Evolutionary conservation across 1,284 basidiomycete genomes (phyloP).

Genomic region (Ustilago sp.): DNA sequence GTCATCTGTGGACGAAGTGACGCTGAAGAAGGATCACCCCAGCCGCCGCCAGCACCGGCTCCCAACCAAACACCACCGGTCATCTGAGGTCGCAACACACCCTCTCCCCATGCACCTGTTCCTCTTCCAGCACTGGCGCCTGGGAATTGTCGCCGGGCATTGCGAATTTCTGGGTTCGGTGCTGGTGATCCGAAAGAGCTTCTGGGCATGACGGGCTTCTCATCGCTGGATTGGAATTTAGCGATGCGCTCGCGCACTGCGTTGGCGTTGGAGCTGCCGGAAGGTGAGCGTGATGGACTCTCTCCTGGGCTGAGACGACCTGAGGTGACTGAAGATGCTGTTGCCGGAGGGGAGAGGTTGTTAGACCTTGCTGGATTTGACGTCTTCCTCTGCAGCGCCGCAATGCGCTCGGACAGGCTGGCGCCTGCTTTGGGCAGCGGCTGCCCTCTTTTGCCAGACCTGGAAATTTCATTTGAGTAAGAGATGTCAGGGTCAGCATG

Average conservation of each 20-base stretch:
- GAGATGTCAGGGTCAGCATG: background rate
- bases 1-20: slow-evolving; percentile 60
- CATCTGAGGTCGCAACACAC: slow-evolving; percentile 60
- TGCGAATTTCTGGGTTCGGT: slow-evolving; percentile 55
- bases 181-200: slow-evolving; percentile 63
- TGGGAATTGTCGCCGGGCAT: slow-evolving; percentile 48
- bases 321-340: slow-evolving; percentile 18
- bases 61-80: slow-evolving; percentile 64
- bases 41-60: slow-evolving; percentile 43
- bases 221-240: slow-evolving; percentile 57
- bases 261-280: slow-evolving; percentile 27
- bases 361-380: slow-evolving; percentile 38
- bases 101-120: slow-evolving; percentile 58
- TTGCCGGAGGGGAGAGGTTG: slow-evolving; percentile 33
- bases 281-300: slow-evolving; percentile 40
- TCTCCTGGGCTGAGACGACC: slow-evolving; percentile 47
- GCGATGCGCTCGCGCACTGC: slow-evolving; percentile 62
- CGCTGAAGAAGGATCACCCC: slow-evolving; percentile 43
- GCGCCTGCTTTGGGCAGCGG: slow-evolving; percentile 48
- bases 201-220: slow-evolving; percentile 57
- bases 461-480: background rate
- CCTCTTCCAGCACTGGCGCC: slow-evolving; percentile 51
- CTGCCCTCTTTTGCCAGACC: slow-evolving; percentile 31
- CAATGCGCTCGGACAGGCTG: slow-evolving; percentile 62
- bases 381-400: slow-evolving; percentile 60